Percentiles rank a stretch among this genome's conserved stretches.
Conservation (phyloP, 352 stramenopile genomes). For the Phytopythium chamaehyphon region DNA sequence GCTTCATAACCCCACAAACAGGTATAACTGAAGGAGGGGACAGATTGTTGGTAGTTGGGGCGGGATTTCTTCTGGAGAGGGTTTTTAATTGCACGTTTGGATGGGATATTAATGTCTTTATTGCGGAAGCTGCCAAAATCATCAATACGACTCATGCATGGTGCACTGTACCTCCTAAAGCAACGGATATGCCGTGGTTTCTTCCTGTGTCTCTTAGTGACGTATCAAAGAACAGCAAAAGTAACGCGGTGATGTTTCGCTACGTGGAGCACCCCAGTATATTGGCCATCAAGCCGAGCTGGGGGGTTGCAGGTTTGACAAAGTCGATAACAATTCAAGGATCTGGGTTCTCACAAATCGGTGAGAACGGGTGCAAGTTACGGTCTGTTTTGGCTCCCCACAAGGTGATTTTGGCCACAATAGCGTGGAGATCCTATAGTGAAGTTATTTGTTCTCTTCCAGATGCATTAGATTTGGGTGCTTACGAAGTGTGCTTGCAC, state of each 20-base stretch:
- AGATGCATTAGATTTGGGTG: neutral
- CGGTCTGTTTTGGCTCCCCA: neutral
- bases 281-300: slow-evolving; percentile 16
- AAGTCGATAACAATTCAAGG: slow-evolving; percentile 18
- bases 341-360: slow-evolving; percentile 17
- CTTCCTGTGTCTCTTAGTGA: slow-evolving; percentile 28
- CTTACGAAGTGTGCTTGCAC: slow-evolving; percentile 20
- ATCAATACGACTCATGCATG: slow-evolving; percentile 19
- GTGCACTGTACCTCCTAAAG: slow-evolving; percentile 25
- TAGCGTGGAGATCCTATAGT: slow-evolving; percentile 24
- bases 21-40: slow-evolving; percentile 14
- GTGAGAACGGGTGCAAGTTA: slow-evolving; percentile 16
- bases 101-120: slow-evolving; percentile 18
- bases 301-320: slow-evolving; percentile 9
- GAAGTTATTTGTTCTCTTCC: slow-evolving; percentile 21
- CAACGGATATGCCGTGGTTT: slow-evolving; percentile 11
- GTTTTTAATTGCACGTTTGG: slow-evolving; percentile 32
- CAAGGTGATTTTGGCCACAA: slow-evolving; percentile 3
- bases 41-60: slow-evolving; percentile 18
- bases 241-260: slow-evolving; percentile 37
- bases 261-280: slow-evolving; percentile 21
- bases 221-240: slow-evolving; percentile 10
- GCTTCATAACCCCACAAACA: slow-evolving; percentile 18
- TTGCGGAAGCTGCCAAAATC: slow-evolving; percentile 6
- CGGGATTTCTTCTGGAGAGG: slow-evolving; percentile 8